These are phyloP conservation scores for Begonia fuchsioides DNA, from an alignment of 306 rosid species.

Conservation along the genomic window DNA sequence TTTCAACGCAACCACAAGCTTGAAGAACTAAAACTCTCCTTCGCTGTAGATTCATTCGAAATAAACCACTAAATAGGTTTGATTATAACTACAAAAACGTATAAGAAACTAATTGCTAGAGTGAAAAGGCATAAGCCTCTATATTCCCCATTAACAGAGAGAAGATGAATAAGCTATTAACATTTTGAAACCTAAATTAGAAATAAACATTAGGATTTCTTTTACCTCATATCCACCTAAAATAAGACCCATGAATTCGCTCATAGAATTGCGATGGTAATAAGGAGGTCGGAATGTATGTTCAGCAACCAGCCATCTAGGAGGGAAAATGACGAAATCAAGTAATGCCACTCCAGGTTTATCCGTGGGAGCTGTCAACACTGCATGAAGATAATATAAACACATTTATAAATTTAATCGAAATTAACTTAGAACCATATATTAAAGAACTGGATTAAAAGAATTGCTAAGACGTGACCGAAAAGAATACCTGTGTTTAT, in stretches of 20 bases:
- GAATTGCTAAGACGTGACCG: not conserved
- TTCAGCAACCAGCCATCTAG: constrained; percentile 93
- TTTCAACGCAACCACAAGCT: too few relatives aligned
- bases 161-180: too few relatives aligned
- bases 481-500: constrained; percentile 59
- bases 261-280: constrained; percentile 98
- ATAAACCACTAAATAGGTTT: too few relatives aligned
- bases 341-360: constrained; percentile 88
- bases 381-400: constrained; percentile 21
- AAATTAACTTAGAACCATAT: not conserved
- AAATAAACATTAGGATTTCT: too few relatives aligned
- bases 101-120: too few relatives aligned
- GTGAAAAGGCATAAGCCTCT: too few relatives aligned
- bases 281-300: constrained; percentile 97
- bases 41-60: too few relatives aligned
- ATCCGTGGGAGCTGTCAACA: constrained; percentile 85
- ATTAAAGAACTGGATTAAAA: not conserved
- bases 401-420: constrained; percentile 2
- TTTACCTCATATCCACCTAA: constrained; percentile 79
- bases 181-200: too few relatives aligned
- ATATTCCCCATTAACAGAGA: too few relatives aligned
- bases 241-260: constrained; percentile 95
- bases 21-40: too few relatives aligned
- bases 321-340: constrained; percentile 88
- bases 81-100: too few relatives aligned